Percentiles rank a stretch among this genome's conserved stretches.
Evolutionary conservation across 2,329 filamentous ascomycete species (phyloP).

Genomic region (Penicillium sclerotiorum): DNA sequence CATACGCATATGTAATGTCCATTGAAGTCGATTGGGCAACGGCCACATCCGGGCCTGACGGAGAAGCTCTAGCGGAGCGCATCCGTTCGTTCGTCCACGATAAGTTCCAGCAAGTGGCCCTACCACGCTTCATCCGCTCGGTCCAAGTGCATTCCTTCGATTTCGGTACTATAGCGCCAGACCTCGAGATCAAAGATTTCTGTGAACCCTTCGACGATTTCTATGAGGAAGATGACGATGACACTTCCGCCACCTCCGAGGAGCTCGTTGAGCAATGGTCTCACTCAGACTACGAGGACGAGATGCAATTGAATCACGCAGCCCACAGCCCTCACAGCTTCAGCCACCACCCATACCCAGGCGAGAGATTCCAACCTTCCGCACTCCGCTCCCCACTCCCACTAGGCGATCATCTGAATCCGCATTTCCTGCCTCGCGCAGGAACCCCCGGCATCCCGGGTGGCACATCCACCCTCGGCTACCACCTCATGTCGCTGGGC

Average conservation of each 20-base stretch:
- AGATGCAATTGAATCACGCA: constrained; percentile 29
- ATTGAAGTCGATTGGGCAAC: constrained; percentile 97
- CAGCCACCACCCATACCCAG: constrained; percentile 31
- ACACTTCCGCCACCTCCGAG: constrained; percentile 40
- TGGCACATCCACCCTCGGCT: constrained; percentile 53
- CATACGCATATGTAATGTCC: constrained; percentile 67
- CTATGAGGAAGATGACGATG: constrained; percentile 75
- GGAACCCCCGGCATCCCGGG: constrained; percentile 52
- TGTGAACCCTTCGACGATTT: constrained; percentile 95
- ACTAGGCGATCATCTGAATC: constrained; percentile 43
- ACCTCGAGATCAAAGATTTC: constrained; percentile 92
- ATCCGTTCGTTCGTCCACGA: constrained; percentile 94
- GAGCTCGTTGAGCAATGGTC: constrained; percentile 33
- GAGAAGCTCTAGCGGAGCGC: constrained; percentile 76
- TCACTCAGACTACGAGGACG: constrained; percentile 34
- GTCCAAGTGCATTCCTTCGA: constrained; percentile 94
- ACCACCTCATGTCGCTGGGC: constrained; percentile 52
- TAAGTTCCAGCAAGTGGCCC: constrained; percentile 87
- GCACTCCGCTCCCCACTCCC: constrained; percentile 39
- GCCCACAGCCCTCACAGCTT: constrained; percentile 21
- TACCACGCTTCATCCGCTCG: constrained; percentile 95
- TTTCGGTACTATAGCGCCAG: constrained; percentile 80
- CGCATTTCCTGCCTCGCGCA: constrained; percentile 47
- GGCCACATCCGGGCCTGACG: constrained; percentile 86
- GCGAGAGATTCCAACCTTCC: constrained; percentile 33